These are phyloP conservation scores for Urostyla sp. DNA, from an alignment of 73 alveolate species.

Conservation along the genomic window DNA sequence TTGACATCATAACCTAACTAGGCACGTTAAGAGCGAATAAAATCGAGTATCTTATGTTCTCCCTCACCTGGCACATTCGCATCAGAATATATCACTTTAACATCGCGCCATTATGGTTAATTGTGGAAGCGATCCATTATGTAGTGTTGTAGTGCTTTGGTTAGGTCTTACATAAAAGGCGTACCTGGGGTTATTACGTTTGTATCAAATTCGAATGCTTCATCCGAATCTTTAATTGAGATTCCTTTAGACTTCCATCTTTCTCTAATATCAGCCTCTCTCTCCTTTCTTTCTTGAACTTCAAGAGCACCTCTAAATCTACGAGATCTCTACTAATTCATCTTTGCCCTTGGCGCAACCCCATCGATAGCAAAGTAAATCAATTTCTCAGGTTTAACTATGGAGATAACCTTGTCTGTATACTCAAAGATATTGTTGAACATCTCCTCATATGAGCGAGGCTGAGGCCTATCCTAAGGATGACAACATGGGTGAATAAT, in stretches of 20 bases:
- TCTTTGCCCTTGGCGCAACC: slow-evolving; percentile 99
- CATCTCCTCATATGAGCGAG: slow-evolving; percentile 91
- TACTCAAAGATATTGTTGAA: slow-evolving; percentile 92
- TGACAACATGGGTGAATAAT: slow-evolving; percentile 99
- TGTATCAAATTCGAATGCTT: slow-evolving; percentile 79
- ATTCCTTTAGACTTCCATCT: slow-evolving; percentile 74
- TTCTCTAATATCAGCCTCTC: slow-evolving; percentile 54
- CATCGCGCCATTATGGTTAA: slow-evolving; percentile 81
- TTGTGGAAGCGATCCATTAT: slow-evolving; percentile 84
- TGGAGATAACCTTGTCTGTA: slow-evolving; percentile 83
- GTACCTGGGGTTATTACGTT: slow-evolving; percentile 97
- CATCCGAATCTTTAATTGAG: background rate
- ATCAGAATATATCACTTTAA: slow-evolving; percentile 93
- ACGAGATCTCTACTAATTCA: slow-evolving; percentile 98
- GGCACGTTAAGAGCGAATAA: slow-evolving; percentile 93
- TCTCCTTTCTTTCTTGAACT: slow-evolving; percentile 68
- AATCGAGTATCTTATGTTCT: slow-evolving; percentile 98
- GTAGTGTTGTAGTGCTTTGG: slow-evolving; percentile 74
- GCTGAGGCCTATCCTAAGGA: slow-evolving; percentile 90
- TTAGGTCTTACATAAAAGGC: slow-evolving; percentile 80
- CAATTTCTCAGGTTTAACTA: slow-evolving; percentile 92
- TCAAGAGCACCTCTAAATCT: slow-evolving; percentile 82
- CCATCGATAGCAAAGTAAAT: slow-evolving; percentile 98
- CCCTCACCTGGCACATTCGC: slow-evolving; percentile 99
- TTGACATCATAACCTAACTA: slow-evolving; percentile 88